phyloP scores from a whole-genome alignment of 1,284 basidiomycete genomes.

The Wallemia mellicola region DNA sequence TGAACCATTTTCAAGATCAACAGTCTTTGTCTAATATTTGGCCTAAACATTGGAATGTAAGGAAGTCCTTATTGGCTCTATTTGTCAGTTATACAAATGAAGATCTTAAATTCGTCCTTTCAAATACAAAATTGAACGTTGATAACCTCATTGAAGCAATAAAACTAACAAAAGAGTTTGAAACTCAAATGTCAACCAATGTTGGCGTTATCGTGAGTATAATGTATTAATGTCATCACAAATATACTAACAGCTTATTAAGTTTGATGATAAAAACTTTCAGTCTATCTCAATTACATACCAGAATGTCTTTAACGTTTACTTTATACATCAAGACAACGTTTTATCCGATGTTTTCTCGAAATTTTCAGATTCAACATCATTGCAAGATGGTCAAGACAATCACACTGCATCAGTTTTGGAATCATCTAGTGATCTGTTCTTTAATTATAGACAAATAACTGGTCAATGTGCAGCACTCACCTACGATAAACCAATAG shows the following conservation, averaged over 20 bases:
- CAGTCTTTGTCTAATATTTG: conserved; percentile 36
- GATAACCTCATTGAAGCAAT: conserved; percentile 4
- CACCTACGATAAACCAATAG: conserved; percentile 43
- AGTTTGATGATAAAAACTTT: background rate
- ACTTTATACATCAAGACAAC: background rate
- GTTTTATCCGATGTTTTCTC: background rate
- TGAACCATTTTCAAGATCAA: conserved; percentile 65
- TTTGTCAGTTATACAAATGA: conserved; percentile 67
- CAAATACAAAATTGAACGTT: conserved; percentile 3
- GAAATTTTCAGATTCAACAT: background rate
- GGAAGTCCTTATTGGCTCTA: conserved; percentile 42
- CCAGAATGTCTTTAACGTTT: background rate
- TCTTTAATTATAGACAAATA: conserved; percentile 25
- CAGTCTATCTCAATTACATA: background rate
- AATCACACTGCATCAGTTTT: background rate
- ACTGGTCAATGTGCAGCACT: background rate
- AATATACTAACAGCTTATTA: background rate
- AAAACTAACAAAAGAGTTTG: conserved; percentile 4
- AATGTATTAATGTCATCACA: background rate
- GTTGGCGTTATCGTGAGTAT: conserved; percentile 4
- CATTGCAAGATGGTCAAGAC: background rate
- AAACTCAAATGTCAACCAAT: conserved; percentile 4
- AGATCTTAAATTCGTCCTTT: conserved; percentile 5
- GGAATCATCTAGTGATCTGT: conserved; percentile 13
- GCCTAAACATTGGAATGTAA: conserved; percentile 51